Percentiles rank a stretch among this genome's conserved stretches.
Conservation (phyloP, 495 filamentous ascomycete genomes). For the Clohesyomyces aquaticus region DNA sequence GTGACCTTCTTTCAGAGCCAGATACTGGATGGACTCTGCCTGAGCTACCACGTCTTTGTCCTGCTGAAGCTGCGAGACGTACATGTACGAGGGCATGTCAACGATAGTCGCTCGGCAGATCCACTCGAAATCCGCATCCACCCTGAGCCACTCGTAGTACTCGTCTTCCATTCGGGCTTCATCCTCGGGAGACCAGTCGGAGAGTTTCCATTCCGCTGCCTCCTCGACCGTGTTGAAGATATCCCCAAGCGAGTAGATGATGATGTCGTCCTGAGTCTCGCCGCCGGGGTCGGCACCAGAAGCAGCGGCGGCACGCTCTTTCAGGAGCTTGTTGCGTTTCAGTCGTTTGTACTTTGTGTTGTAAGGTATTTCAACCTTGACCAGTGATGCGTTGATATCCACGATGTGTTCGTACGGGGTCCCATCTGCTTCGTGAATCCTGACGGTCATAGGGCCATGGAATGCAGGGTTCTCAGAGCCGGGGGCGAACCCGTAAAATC, state of each 20-base stretch:
- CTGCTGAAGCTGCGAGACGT: conserved; percentile 93
- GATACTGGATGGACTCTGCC: conserved; percentile 74
- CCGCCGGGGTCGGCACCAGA: conserved; percentile 62
- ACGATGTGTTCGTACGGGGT: conserved; percentile 99
- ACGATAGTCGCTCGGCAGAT: conserved; percentile 76
- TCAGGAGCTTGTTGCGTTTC: conserved; percentile 86
- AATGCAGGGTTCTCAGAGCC: conserved; percentile 76
- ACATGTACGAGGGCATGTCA: conserved; percentile 90
- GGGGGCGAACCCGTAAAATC: conserved; percentile 68
- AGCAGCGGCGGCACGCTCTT: conserved; percentile 70
- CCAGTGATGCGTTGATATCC: conserved; percentile 82
- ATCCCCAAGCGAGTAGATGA: conserved; percentile 92
- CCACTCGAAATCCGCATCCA: conserved; percentile 99
- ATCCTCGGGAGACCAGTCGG: conserved; percentile 84
- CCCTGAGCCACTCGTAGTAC: conserved; percentile 96
- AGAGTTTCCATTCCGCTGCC: conserved; percentile 76
- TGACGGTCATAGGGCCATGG: conserved; percentile 87
- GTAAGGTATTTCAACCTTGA: conserved; percentile 91
- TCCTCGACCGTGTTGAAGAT: conserved; percentile 83
- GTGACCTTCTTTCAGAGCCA: conserved; percentile 63
- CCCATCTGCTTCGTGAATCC: conserved; percentile 97
- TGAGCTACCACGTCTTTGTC: conserved; percentile 96
- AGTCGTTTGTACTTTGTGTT: conserved; percentile 99
- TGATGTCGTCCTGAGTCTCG: conserved; percentile 79
- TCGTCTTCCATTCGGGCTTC: conserved; percentile 91